Base-by-base conservation (phyloP, 2,329 filamentous ascomycete species). In the Stachybotrys chartarum region DNA sequence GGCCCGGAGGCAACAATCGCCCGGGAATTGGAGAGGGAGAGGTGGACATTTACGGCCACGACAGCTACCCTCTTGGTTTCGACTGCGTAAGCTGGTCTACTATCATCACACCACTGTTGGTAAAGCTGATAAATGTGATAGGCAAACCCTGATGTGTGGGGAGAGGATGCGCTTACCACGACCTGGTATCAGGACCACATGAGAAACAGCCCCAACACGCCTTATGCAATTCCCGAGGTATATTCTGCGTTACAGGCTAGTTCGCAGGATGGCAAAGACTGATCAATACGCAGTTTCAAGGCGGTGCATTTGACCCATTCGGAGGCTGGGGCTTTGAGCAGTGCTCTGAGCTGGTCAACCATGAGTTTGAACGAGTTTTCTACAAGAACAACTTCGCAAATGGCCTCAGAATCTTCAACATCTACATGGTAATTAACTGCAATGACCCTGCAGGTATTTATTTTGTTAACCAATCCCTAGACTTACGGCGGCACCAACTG, bases 401-500 rank as follows among this genome's bases (percentile, higher is more conserved):
- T 16, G 85, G 84, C 0, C 79, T 85, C 3, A 83, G 81, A 0
- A 81, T 93, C 7, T 74, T 91, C 56, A 91, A 85, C 61, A 64
- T 90, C 1, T 92, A 91, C 67, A 92, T 92, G 89, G 83, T 84
- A 65, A 60, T 1, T 6, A 7, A 50, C 10, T 24, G 6, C 7
- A 24, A 11, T 10, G 8, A 3, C 45, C 24, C n/a, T 2, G 31
- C 0, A 1, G 5, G 5, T 1, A 6, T 1, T 68, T 54, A 58
- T 4, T 58, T 32, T 42, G 35, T 14, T 42, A 42, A 42, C 35
- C 35, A 14, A 42, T 6, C 5, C 3, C 1, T 2, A 82, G 80
- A 85, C 80, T 1, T 89, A 80, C 60, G 90, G 90, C 14, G 90
- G 89, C 6, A 92, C 89, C 0, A 94, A 93, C 66, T 93, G 89